phyloP scores from a whole-genome alignment of 257 asterid species.

The Cordia subcordata region DNA sequence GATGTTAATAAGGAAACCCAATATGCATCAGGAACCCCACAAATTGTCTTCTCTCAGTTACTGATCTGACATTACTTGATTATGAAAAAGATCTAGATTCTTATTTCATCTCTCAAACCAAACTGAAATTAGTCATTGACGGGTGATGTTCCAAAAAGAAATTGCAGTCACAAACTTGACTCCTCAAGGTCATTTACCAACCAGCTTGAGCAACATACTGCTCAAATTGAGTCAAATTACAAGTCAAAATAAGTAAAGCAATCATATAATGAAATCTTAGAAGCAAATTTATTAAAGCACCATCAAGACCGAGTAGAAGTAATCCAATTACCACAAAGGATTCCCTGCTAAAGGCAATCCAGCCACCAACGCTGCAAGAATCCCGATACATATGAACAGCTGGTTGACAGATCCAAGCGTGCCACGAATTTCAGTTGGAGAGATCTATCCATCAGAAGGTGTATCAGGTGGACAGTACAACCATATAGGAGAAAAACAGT shows the following conservation, averaged over 20 bases:
- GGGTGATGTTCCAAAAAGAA: no score
- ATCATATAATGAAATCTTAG: no score
- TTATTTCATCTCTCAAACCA: not conserved
- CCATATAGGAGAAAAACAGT: conserved; percentile 2
- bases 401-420: conserved; percentile 94
- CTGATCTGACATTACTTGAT: not conserved
- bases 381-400: conserved; percentile 80
- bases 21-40: not conserved
- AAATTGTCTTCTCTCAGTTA: not conserved
- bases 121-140: not conserved
- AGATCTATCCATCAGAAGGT: conserved; percentile 45
- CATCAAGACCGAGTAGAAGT: not conserved
- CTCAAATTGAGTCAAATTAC: no score
- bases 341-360: conserved; percentile 92
- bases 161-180: no score
- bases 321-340: conserved; percentile 61
- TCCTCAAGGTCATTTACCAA: no score
- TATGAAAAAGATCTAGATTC: not conserved
- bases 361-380: conserved; percentile 88
- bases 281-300: no score
- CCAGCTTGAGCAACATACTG: no score
- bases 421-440: conserved; percentile 96
- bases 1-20: not conserved
- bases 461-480: conserved; percentile 22
- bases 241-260: no score